phyloP scores from a whole-genome alignment of 2,329 filamentous ascomycete genomes.

The Scytalidium lignicola region DNA sequence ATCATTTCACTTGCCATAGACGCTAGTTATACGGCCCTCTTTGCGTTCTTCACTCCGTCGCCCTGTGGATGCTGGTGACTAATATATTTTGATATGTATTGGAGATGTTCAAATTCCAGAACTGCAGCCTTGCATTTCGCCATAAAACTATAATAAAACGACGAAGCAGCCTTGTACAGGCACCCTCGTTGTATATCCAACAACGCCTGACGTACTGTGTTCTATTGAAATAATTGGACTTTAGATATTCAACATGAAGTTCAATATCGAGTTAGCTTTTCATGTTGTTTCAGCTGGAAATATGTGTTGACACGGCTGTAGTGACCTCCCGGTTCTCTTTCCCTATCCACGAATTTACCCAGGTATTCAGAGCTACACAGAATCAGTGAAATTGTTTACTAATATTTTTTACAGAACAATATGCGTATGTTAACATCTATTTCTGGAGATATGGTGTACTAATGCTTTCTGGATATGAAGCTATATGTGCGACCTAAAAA shows the following conservation, averaged over 20 bases:
- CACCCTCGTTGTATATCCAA: no score
- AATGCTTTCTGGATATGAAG: conserved; percentile 29
- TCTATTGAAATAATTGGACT: not conserved
- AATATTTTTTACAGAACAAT: conserved; percentile 58
- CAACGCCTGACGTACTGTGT: no score
- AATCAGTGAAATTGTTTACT: conserved; percentile 8
- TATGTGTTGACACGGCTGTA: conserved; percentile 27
- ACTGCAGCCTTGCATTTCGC: no score
- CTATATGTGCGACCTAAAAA: conserved; percentile 82
- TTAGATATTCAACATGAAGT: conserved; percentile 57
- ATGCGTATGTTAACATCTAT: conserved; percentile 43
- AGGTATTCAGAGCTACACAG: conserved; percentile 22
- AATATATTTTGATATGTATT: no score
- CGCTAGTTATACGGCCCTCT: no score
- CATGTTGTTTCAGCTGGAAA: conserved; percentile 4
- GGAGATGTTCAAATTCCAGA: no score
- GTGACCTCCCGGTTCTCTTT: conserved; percentile 65
- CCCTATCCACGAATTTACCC: conserved; percentile 73
- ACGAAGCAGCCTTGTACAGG: no score
- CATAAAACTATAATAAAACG: no score
- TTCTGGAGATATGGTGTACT: conserved; percentile 4
- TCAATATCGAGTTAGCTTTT: conserved; percentile 60
- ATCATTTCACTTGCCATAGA: not conserved
- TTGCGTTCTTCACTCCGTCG: no score
- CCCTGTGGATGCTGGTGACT: no score